Base-by-base conservation (phyloP, 179 eudicot species). In the Carnegiea gigantea region DNA sequence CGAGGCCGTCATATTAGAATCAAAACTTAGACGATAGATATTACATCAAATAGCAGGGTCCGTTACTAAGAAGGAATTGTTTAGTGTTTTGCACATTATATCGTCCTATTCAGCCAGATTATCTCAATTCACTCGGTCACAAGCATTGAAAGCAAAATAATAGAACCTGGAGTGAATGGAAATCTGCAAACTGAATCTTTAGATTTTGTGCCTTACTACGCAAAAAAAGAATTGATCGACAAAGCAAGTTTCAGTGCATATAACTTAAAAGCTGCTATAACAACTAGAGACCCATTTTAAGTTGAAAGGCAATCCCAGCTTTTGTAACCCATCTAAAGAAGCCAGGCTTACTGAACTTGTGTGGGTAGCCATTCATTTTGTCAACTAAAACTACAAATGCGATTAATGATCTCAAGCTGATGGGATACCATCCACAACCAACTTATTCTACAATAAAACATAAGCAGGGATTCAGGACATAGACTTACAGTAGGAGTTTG, bases 401-500 rank as follows among this genome's bases (percentile, higher is more conserved):
- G 1, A 53, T 53, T 13, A 17, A 53, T 53, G 60, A 53, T 53
- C 13, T 49, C 3, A 49, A 53, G 36, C 36, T 33, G 36, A 33
- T 33, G 36, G 36, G 36, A 3, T 33, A 1, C 36, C 33, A 30
- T 53, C 59, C 20, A 53, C 15, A 53, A 53, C 9, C 59, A 53
- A 53, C 13, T 53, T 53, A 53, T 4, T 53, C 60, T 13, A 53
- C 60, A 53, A 13, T 53, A 53, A 53, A 65, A 11, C 36, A 26
- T 65, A 30, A 30, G 12, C 33, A n/a, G 15, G 75, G 51, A 76
- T 65, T 11, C 51, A 79, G 73, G 57, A 76, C 36, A 65, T 10
- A 60, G 43, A 82, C 91, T 85, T 81, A 95, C 99, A 74, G 88
- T 87, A 49, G 99, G 95, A 75, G 98, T 88, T 64, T 91, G 92